These are phyloP conservation scores for Arachnomyces sp. DNA, from an alignment of 2,329 filamentous ascomycete species.

Conservation along the genomic window DNA sequence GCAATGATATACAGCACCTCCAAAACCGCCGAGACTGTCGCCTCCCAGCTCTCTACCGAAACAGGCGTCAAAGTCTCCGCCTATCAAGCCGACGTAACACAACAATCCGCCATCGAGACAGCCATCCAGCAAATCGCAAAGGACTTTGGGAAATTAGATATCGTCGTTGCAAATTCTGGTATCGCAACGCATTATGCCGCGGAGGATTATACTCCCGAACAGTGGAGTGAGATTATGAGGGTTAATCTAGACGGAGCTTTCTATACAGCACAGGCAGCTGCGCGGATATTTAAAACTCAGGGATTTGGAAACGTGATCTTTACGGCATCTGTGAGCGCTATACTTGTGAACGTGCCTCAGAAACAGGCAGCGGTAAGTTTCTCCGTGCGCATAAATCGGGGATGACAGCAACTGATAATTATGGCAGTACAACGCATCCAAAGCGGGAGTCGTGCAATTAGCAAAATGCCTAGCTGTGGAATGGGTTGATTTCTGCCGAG, in stretches of 20 bases:
- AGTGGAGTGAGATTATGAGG: constrained; percentile 67
- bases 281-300: constrained; percentile 64
- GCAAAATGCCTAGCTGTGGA: constrained; percentile 59
- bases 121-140: constrained; percentile 53
- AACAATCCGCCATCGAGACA: constrained; percentile 49
- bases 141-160: constrained; percentile 65
- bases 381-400: no score
- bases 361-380: constrained; percentile 47
- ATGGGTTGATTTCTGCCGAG: constrained; percentile 62
- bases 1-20: no score
- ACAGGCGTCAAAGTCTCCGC: constrained; percentile 61
- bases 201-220: constrained; percentile 61
- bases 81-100: constrained; percentile 57
- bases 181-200: constrained; percentile 62
- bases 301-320: constrained; percentile 59
- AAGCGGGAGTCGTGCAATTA: constrained; percentile 60
- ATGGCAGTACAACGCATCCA: constrained; percentile 51
- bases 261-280: constrained; percentile 83
- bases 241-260: constrained; percentile 79
- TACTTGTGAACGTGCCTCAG: constrained; percentile 52
- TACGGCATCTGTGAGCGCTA: constrained; percentile 56
- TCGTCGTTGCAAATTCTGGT: constrained; percentile 63
- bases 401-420: no score
- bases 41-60: constrained; percentile 50
- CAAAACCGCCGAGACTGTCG: constrained; percentile 58